Conservation (phyloP, 495 filamentous ascomycete species). For the Poronia punctata region DNA sequence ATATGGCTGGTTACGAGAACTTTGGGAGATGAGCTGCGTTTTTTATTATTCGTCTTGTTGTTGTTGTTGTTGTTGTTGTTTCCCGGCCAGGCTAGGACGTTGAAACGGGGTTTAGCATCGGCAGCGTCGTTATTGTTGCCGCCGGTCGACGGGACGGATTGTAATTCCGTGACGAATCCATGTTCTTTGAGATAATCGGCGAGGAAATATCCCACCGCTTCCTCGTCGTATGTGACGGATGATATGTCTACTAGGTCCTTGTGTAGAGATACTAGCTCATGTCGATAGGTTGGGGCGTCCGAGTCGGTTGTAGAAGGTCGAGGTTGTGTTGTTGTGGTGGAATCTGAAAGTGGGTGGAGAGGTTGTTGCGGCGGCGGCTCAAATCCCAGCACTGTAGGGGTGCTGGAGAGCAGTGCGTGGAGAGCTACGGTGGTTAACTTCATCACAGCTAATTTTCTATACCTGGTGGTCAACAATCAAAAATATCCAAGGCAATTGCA, state of each 20-base stretch:
- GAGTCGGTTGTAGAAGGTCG: neutral
- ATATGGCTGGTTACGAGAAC: conserved; percentile 72
- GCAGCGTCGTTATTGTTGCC: conserved; percentile 23
- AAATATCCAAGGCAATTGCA: neutral
- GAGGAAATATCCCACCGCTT: conserved; percentile 61
- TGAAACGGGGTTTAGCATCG: conserved; percentile 42
- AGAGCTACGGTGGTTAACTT: neutral
- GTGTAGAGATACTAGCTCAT: conserved; percentile 66
- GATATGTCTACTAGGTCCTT: conserved; percentile 64
- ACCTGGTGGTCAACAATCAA: neutral
- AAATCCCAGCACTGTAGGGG: conserved; percentile 5
- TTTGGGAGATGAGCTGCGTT: conserved; percentile 40
- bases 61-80: too few species aligned
- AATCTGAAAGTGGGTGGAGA: neutral
- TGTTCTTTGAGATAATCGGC: conserved; percentile 49
- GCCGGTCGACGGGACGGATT: conserved; percentile 52
- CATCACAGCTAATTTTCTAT: neutral
- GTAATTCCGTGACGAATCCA: conserved; percentile 49
- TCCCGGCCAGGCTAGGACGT: conserved; percentile 72
- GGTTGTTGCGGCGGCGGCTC: conserved; percentile 7
- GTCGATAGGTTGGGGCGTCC: conserved; percentile 29
- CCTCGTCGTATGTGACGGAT: conserved; percentile 71
- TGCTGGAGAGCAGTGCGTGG: conserved; percentile 5
- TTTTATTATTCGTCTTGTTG: too few species aligned
- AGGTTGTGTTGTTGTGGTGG: too few species aligned